Evolutionary conservation across 2,329 filamentous ascomycete species (phyloP).

Genomic region (Cryphonectria naterciae): DNA sequence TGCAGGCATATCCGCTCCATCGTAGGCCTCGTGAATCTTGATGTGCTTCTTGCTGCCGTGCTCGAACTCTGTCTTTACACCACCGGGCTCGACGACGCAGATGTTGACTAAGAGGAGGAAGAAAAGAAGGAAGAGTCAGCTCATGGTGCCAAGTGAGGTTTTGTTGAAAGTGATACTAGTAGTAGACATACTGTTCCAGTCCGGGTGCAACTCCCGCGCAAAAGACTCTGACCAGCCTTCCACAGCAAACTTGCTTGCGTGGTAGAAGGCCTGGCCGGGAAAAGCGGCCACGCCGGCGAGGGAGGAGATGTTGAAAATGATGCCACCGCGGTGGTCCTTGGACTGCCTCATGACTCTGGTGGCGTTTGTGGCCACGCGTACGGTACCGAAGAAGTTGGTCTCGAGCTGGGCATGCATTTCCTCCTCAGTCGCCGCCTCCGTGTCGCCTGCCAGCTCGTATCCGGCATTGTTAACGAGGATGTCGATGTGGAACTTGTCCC

Average conservation of each 20-base stretch:
- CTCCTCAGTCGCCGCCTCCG: slow-evolving; percentile 32
- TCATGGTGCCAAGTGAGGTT: neutral
- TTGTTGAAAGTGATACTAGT: neutral
- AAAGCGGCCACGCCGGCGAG: slow-evolving; percentile 31
- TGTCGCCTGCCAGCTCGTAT: slow-evolving; percentile 46
- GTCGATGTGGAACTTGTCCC: slow-evolving; percentile 36
- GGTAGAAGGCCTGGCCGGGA: slow-evolving; percentile 33
- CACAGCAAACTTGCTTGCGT: slow-evolving; percentile 34
- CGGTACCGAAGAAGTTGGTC: slow-evolving; percentile 38
- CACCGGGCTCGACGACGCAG: slow-evolving; percentile 17
- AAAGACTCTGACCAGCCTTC: slow-evolving; percentile 34
- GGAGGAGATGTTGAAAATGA: slow-evolving; percentile 34
- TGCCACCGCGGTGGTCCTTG: slow-evolving; percentile 33
- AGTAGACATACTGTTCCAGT: slow-evolving; percentile 31
- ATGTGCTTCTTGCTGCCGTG: slow-evolving; percentile 10
- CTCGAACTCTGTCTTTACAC: slow-evolving; percentile 20
- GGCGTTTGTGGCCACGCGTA: slow-evolving; percentile 33
- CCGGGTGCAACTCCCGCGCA: slow-evolving; percentile 31
- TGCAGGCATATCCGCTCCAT: slow-evolving; percentile 9
- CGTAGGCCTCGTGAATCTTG: slow-evolving; percentile 9
- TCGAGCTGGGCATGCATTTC: slow-evolving; percentile 35
- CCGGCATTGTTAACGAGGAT: slow-evolving; percentile 45
- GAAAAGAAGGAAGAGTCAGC: neutral
- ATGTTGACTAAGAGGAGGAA: slow-evolving; percentile 5
- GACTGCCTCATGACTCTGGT: slow-evolving; percentile 36